Base-by-base conservation (phyloP, 306 rosid species). In the Prosopis cineraria region DNA sequence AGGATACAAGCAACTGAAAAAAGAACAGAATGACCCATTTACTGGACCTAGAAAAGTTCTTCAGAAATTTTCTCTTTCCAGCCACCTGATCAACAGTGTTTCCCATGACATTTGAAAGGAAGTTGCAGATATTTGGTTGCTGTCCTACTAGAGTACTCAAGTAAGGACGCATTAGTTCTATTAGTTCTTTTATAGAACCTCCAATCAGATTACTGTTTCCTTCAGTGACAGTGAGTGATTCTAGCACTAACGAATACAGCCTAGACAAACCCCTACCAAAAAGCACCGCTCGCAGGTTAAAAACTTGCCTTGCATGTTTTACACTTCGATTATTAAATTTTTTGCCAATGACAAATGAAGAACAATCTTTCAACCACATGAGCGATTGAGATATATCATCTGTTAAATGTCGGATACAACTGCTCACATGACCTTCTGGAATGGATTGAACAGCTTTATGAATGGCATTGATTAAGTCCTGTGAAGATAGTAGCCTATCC, bases 371-470 rank as follows among this genome's bases (percentile, higher is more conserved):
- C 76, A 92, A 71, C 98, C 98, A 92, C 80, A 39, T 84, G 5
- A 91, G 80, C 77, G 95, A 82, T 85, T 88, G 91, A 27, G 95
- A 86, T 84, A 90, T 68, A 79, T 92, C 97, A 63, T 56, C 79
- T 37, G 85, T 83, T 73, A 92, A 73, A 82, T 85, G 88, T 60
- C 78, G 84, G 79, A 92, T 76, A 82, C 85, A 90, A 69, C 84
- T 90, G 73, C 88, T 86, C 27, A 87, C 95, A 87, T 92, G 93
- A 52, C 98, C 97, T 88, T 92, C 98, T 40, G 98, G 98, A 75
- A 89, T 84, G 69, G 87, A 83, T 79, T 84, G 85, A 79, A 92
- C 39, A 39, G 91, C 91, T 83, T 78, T 84, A 78, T 73, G 82
- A 70, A 90, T 75, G 62, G 88, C 89, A 81, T 65, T 68, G 75